phyloP scores from a whole-genome alignment of 192 early-diverging fungal species.

The Coemansia umbellata region DNA sequence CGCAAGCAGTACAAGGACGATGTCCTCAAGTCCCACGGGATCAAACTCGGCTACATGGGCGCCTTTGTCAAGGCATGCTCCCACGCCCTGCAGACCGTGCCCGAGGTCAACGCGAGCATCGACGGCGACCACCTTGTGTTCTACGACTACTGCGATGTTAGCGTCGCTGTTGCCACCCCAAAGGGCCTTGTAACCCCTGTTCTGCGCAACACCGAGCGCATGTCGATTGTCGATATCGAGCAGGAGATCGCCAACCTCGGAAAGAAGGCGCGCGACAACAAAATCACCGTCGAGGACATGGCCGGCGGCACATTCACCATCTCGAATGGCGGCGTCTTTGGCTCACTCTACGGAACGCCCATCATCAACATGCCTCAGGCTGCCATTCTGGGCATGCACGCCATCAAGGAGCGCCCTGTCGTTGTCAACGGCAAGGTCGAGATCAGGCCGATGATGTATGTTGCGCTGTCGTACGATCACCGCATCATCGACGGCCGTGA shows the following conservation, averaged over 20 bases:
- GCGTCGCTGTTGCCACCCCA: conserved; percentile 95
- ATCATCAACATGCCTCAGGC: conserved; percentile 98
- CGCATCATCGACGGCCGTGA: conserved; percentile 98
- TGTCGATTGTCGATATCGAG: conserved; percentile 88
- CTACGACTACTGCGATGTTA: conserved; percentile 92
- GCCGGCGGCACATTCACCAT: conserved; percentile 99
- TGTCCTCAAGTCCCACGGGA: conserved; percentile 88
- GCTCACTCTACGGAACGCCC: conserved; percentile 94
- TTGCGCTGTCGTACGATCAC: conserved; percentile 98
- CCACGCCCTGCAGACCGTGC: conserved; percentile 82
- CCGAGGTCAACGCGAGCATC: conserved; percentile 92
- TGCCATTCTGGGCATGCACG: conserved; percentile 98
- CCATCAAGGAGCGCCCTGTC: conserved; percentile 93
- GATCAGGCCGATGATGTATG: conserved; percentile 94
- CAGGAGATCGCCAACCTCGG: conserved; percentile 85
- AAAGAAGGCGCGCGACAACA: conserved; percentile 86
- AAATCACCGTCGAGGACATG: conserved; percentile 97
- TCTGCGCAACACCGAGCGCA: conserved; percentile 83
- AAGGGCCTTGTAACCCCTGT: conserved; percentile 99
- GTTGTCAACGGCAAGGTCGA: conserved; percentile 91
- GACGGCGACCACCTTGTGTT: conserved; percentile 90
- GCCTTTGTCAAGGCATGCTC: conserved; percentile 92
- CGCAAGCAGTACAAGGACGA: conserved; percentile 92
- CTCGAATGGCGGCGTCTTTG: conserved; percentile 98
- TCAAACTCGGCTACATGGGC: conserved; percentile 98